Percentiles rank a stretch among this genome's conserved stretches.
These are phyloP conservation scores for Lactarius evosmus DNA, from an alignment of 768 basidiomycete species.

Conservation along the genomic window DNA sequence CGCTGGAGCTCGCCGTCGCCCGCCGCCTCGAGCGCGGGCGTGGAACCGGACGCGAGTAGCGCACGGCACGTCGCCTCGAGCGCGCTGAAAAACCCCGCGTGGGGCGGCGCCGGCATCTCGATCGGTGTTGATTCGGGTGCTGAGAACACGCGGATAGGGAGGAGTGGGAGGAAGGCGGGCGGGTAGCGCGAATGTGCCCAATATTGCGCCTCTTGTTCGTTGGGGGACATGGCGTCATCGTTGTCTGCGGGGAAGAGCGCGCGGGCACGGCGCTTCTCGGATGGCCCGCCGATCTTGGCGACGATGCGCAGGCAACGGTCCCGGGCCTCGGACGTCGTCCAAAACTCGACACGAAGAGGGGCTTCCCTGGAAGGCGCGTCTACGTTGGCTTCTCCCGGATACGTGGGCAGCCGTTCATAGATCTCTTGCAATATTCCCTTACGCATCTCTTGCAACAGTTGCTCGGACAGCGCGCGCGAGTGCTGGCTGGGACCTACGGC, in stretches of 20 bases:
- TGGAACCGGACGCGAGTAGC: conserved; percentile 42
- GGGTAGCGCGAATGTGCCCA: conserved; percentile 65
- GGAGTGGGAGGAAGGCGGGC: conserved; percentile 49
- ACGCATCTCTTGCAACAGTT: conserved; percentile 72
- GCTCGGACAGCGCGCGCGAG: conserved; percentile 65
- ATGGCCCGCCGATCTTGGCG: conserved; percentile 70
- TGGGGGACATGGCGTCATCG: conserved; percentile 36
- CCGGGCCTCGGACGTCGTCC: conserved; percentile 77
- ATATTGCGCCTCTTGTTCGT: conserved; percentile 59
- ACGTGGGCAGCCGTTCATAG: conserved; percentile 42
- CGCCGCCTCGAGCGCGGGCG: conserved; percentile 7
- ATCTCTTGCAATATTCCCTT: conserved; percentile 62
- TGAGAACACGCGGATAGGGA: conserved; percentile 56
- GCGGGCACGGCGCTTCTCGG: conserved; percentile 59
- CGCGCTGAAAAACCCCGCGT: conserved; percentile 10
- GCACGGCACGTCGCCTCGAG: conserved; percentile 43
- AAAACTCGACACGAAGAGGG: conserved; percentile 52
- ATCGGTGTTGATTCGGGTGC: conserved; percentile 29
- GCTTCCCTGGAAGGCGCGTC: not conserved
- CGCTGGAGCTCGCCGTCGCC: conserved; percentile 45
- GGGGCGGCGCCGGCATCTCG: not conserved
- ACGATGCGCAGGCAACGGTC: conserved; percentile 74
- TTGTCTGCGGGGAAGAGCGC: conserved; percentile 50
- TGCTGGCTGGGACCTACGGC: conserved; percentile 42
- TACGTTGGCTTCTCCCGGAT: not conserved